Percentiles rank a stretch among this genome's conserved stretches.
These are phyloP conservation scores for Aspergillus pseudoterreus DNA, from an alignment of 2,329 filamentous ascomycete species.

Conservation along the genomic window DNA sequence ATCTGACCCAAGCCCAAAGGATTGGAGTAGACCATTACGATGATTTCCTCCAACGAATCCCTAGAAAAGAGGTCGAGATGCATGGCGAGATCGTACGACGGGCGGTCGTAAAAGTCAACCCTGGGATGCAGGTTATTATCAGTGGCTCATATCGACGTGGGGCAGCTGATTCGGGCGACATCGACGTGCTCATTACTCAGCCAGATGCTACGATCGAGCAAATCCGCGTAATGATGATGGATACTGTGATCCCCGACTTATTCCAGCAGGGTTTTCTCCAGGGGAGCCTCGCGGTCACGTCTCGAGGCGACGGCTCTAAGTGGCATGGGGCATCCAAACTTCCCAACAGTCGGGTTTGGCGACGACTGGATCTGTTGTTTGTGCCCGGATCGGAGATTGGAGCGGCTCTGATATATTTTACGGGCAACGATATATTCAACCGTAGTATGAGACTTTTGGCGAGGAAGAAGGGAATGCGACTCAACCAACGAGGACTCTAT, in stretches of 20 bases:
- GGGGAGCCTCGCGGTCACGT: slow-evolving; percentile 60
- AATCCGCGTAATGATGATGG: slow-evolving; percentile 60
- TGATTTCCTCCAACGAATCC: slow-evolving; percentile 76
- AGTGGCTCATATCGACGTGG: slow-evolving; percentile 85
- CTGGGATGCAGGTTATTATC: slow-evolving; percentile 65
- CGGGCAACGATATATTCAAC: slow-evolving; percentile 93
- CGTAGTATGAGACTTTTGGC: slow-evolving; percentile 77
- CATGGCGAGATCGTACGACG: slow-evolving; percentile 63
- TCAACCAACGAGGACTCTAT: slow-evolving; percentile 82
- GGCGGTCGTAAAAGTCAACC: slow-evolving; percentile 59
- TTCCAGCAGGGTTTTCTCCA: slow-evolving; percentile 64
- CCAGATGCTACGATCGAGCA: slow-evolving; percentile 54
- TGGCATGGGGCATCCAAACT: slow-evolving; percentile 85
- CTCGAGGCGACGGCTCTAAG: slow-evolving; percentile 63
- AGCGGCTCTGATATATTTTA: slow-evolving; percentile 89
- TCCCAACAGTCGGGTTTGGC: slow-evolving; percentile 61
- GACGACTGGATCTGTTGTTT: slow-evolving; percentile 78
- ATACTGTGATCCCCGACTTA: slow-evolving; percentile 60
- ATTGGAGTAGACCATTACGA: slow-evolving; percentile 76
- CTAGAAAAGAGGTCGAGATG: slow-evolving; percentile 67
- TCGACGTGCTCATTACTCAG: slow-evolving; percentile 80
- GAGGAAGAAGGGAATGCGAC: slow-evolving; percentile 72
- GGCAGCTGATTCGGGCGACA: slow-evolving; percentile 68
- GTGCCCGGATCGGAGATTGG: slow-evolving; percentile 78
- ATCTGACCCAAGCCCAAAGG: slow-evolving; percentile 65